Evolutionary conservation across 2,329 filamentous ascomycete genomes (phyloP).

Genomic region (Microsporum audouinii): DNA sequence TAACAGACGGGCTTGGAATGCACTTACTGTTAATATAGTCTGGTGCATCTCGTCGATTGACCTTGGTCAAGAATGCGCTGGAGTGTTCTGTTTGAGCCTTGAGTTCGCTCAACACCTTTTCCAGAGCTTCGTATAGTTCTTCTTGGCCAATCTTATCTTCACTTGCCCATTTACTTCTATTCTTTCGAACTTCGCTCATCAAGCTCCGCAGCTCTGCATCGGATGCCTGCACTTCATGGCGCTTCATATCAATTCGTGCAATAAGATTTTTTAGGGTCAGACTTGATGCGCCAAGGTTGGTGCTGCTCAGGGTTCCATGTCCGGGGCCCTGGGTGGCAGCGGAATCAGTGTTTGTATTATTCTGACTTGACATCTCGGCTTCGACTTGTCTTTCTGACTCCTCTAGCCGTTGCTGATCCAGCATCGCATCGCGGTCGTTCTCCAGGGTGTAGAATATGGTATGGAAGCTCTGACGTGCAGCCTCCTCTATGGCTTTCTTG

Average conservation of each 20-base stretch:
- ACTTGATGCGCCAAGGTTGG: slow-evolving; percentile 90
- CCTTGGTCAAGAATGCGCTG: slow-evolving; percentile 82
- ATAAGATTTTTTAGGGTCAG: slow-evolving; percentile 95
- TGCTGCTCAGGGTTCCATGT: slow-evolving; percentile 81
- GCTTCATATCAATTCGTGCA: slow-evolving; percentile 84
- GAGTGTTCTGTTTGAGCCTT: slow-evolving; percentile 97
- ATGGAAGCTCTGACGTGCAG: slow-evolving; percentile 80
- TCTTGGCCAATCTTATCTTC: slow-evolving; percentile 97
- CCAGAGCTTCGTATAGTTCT: slow-evolving; percentile 89
- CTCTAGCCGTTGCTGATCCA: slow-evolving; percentile 93
- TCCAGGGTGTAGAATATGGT: slow-evolving; percentile 92
- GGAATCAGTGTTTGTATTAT: slow-evolving; percentile 41
- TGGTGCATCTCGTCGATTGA: slow-evolving; percentile 93
- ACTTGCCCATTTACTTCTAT: slow-evolving; percentile 96
- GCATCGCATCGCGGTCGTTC: slow-evolving; percentile 89
- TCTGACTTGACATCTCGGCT: slow-evolving; percentile 70
- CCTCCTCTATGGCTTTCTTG: slow-evolving; percentile 80
- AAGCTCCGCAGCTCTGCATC: slow-evolving; percentile 84
- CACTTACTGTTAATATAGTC: slow-evolving; percentile 81
- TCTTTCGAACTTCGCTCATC: slow-evolving; percentile 96
- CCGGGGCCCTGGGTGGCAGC: slow-evolving; percentile 48
- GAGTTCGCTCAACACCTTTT: slow-evolving; percentile 92
- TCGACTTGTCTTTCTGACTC: slow-evolving; percentile 94
- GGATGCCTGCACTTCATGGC: slow-evolving; percentile 77
- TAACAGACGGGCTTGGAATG: neutral